Evolutionary conservation across 495 filamentous ascomycete species (phyloP).

Genomic region (Cercophora samala): DNA sequence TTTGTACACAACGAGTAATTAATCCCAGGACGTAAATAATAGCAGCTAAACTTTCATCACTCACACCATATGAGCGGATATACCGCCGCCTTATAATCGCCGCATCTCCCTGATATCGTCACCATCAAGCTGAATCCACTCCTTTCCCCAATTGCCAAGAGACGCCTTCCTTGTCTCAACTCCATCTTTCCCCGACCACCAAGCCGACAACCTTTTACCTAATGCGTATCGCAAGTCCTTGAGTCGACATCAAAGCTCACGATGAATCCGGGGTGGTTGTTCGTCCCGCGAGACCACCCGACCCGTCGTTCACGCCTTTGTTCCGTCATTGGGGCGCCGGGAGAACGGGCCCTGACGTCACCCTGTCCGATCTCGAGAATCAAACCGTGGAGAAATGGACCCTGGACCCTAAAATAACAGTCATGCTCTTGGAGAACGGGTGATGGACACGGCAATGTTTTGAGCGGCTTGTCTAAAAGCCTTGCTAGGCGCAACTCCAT

Average conservation of each 20-base stretch:
- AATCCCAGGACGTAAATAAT: neutral
- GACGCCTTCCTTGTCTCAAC: neutral
- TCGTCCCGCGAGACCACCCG: neutral
- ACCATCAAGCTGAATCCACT: neutral
- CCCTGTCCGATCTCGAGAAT: neutral
- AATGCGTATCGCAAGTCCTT: neutral
- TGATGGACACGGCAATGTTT: neutral
- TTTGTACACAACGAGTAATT: too few species aligned
- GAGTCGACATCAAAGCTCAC: neutral
- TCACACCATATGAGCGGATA: neutral
- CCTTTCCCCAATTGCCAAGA: neutral
- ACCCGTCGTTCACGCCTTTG: neutral
- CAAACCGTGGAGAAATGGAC: neutral
- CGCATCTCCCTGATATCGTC: neutral
- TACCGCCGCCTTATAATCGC: neutral
- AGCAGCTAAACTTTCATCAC: neutral
- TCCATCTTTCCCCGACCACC: neutral
- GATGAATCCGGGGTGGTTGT: neutral
- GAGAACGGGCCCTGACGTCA: neutral
- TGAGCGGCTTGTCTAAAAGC: too few species aligned
- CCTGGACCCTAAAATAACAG: neutral
- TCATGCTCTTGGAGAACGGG: neutral
- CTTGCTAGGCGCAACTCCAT: too few species aligned
- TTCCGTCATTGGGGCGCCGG: neutral
- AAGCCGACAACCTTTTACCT: neutral